Conservation (phyloP, 306 rosid genomes). For the Corylus americana region DNA sequence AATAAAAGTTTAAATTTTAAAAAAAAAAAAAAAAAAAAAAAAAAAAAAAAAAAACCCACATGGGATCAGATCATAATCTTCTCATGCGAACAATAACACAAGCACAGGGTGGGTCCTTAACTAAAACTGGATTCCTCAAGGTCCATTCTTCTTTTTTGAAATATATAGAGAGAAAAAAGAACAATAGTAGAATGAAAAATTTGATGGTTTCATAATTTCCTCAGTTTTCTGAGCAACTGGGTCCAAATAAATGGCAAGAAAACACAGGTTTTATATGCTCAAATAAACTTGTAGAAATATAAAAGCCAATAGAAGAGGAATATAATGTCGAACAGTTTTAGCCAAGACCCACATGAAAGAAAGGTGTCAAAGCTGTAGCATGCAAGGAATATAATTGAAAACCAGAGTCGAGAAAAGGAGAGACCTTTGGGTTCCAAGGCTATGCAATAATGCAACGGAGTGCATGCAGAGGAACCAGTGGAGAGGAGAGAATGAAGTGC, state of each 20-base stretch:
- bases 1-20: neutral
- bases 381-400: constrained; percentile 17
- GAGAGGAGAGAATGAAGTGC: constrained; percentile 43
- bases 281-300: neutral
- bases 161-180: no score
- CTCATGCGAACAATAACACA: neutral
- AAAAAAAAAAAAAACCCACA: no score
- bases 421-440: constrained; percentile 44
- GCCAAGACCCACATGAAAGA: constrained; percentile 10
- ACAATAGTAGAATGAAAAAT: neutral
- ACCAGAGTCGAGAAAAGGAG: constrained; percentile 5
- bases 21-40: neutral
- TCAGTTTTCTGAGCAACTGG: neutral
- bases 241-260: neutral
- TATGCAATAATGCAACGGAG: constrained; percentile 37
- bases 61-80: neutral
- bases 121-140: neutral
- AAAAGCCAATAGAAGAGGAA: neutral
- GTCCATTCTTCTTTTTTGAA: no score
- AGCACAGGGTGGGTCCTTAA: neutral
- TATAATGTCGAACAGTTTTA: neutral
- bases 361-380: neutral
- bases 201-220: neutral
- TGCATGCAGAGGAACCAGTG: constrained; percentile 50
- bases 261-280: neutral